These are phyloP conservation scores for Aspergillus alliaceus DNA, from an alignment of 2,329 filamentous ascomycete genomes.

Conservation along the genomic window DNA sequence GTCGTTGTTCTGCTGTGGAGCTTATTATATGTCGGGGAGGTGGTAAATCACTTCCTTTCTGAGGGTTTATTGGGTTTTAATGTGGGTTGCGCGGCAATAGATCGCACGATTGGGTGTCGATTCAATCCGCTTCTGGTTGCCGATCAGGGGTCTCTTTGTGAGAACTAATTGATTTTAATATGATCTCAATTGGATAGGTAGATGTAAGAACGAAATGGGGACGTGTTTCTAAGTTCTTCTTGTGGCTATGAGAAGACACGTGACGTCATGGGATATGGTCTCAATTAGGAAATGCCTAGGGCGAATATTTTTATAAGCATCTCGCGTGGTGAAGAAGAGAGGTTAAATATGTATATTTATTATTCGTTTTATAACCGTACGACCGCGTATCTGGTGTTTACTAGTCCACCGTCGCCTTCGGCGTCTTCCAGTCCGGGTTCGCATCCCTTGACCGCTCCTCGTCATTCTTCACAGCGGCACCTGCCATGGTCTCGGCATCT, in stretches of 20 bases:
- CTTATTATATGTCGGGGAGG: background rate
- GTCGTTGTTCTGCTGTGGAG: background rate
- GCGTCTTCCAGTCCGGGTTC: background rate
- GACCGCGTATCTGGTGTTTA: too few relatives aligned
- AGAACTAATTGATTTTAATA: background rate
- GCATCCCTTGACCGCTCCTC: background rate
- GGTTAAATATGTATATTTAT: too few relatives aligned
- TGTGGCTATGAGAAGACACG: background rate
- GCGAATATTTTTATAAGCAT: too few relatives aligned
- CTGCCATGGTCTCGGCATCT: background rate
- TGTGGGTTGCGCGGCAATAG: background rate
- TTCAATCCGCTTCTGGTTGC: background rate
- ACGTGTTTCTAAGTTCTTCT: too few relatives aligned
- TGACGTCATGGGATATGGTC: background rate
- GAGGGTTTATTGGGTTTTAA: background rate
- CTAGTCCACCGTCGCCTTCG: background rate
- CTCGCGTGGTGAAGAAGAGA: too few relatives aligned
- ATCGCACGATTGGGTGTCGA: background rate
- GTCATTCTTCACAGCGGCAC: background rate
- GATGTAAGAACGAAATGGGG: too few relatives aligned
- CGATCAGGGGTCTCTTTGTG: background rate
- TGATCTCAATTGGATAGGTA: background rate
- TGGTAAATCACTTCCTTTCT: background rate
- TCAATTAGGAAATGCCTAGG: background rate
- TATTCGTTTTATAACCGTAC: too few relatives aligned